These are phyloP conservation scores for Boletus edulis DNA, from an alignment of 768 basidiomycete species.

Conservation along the genomic window DNA sequence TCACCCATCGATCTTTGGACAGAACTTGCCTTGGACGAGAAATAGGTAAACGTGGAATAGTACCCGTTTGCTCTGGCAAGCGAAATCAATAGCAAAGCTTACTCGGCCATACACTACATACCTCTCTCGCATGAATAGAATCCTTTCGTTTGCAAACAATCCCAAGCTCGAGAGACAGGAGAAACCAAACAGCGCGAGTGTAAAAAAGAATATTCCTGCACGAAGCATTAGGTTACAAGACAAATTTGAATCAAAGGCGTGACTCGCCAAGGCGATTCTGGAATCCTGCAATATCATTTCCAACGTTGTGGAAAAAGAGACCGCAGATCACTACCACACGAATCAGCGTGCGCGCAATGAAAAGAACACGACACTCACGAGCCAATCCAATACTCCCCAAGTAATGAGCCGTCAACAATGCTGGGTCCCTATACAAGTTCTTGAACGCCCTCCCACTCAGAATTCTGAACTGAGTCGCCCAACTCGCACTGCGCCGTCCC, in stretches of 20 bases:
- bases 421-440: conserved; percentile 94
- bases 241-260: neutral
- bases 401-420: conserved; percentile 90
- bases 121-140: conserved; percentile 98
- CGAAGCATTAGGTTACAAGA: neutral
- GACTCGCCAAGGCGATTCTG: conserved; percentile 84
- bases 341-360: neutral
- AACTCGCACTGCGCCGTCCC: conserved; percentile 78
- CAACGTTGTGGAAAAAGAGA: conserved; percentile 87
- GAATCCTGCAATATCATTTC: conserved; percentile 94
- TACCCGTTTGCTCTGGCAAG: conserved; percentile 88
- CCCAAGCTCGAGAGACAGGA: conserved; percentile 93
- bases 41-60: conserved; percentile 96
- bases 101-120: conserved; percentile 31
- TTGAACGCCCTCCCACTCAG: conserved; percentile 97
- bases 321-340: conserved; percentile 73
- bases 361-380: conserved; percentile 45
- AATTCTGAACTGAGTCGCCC: conserved; percentile 89
- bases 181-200: conserved; percentile 94
- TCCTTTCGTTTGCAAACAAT: conserved; percentile 91
- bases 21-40: conserved; percentile 75
- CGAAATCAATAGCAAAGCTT: neutral
- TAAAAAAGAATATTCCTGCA: conserved; percentile 93
- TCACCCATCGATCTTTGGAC: neutral
- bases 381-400: conserved; percentile 80